These are phyloP conservation scores for Rostrohypoxylon terebratum DNA, from an alignment of 495 filamentous ascomycete genomes.

Conservation along the genomic window DNA sequence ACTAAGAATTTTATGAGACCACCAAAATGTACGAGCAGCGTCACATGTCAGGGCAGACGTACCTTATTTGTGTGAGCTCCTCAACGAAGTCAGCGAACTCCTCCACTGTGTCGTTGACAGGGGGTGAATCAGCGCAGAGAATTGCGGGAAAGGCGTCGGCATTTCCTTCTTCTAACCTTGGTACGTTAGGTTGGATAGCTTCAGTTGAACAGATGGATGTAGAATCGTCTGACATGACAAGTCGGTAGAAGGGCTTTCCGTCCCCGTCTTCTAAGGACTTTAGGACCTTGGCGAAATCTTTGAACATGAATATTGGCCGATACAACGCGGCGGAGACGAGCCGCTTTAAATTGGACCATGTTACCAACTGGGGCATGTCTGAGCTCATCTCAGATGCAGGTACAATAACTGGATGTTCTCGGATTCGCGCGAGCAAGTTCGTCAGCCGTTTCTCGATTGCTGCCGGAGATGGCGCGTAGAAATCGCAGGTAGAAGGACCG, in stretches of 20 bases:
- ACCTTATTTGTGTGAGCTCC: slow-evolving; percentile 58
- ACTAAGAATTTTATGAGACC: slow-evolving; percentile 30
- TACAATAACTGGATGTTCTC: slow-evolving; percentile 63
- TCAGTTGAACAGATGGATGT: slow-evolving; percentile 53
- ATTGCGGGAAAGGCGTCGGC: slow-evolving; percentile 67
- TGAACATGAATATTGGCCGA: slow-evolving; percentile 69
- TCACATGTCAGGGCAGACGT: neutral
- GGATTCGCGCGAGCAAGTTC: slow-evolving; percentile 56
- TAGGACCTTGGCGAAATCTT: slow-evolving; percentile 65
- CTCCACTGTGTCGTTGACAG: slow-evolving; percentile 53
- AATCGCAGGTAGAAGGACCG: slow-evolving; percentile 61
- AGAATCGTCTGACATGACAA: slow-evolving; percentile 53
- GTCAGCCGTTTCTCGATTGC: slow-evolving; percentile 57
- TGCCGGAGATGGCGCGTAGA: slow-evolving; percentile 57
- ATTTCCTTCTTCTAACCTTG: slow-evolving; percentile 56
- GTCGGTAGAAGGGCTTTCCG: slow-evolving; percentile 62
- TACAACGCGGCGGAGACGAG: slow-evolving; percentile 67
- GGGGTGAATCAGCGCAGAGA: slow-evolving; percentile 70
- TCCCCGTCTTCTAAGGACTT: slow-evolving; percentile 66
- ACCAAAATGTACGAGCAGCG: neutral
- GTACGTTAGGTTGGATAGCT: slow-evolving; percentile 45
- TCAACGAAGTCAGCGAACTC: slow-evolving; percentile 62
- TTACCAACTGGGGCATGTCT: slow-evolving; percentile 54
- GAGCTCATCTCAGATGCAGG: slow-evolving; percentile 43
- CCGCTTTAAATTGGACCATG: slow-evolving; percentile 56